Conservation (phyloP, 352 stramenopile species). For the Paralagenidium karlingii region DNA sequence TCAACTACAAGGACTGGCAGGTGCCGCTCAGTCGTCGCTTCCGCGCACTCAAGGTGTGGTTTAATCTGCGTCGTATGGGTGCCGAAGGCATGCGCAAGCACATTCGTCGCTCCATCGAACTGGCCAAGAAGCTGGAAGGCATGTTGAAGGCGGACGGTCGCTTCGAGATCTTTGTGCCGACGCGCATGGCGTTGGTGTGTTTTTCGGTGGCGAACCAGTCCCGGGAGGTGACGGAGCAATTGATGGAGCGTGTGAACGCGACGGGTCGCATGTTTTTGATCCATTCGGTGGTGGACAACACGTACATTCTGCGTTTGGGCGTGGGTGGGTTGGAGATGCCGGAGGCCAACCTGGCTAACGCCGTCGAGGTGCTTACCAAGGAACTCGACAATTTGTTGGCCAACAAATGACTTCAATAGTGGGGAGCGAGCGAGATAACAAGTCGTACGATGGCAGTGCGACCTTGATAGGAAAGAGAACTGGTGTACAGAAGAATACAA, state of each 20-base stretch:
- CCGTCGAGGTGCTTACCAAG: slow-evolving; percentile 17
- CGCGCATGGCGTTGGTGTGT: slow-evolving; percentile 46
- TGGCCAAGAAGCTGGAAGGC: slow-evolving; percentile 27
- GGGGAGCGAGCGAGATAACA: too few species aligned
- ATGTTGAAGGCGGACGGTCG: slow-evolving; percentile 22
- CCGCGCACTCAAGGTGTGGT: slow-evolving; percentile 57
- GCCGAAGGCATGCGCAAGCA: slow-evolving; percentile 31
- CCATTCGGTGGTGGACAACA: slow-evolving; percentile 42
- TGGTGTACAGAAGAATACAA: too few species aligned
- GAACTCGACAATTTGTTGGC: too few species aligned
- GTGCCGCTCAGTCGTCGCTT: slow-evolving; percentile 58
- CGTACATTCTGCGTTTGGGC: slow-evolving; percentile 37
- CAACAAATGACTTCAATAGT: too few species aligned
- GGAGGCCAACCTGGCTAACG: slow-evolving; percentile 29
- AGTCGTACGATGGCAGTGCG: too few species aligned
- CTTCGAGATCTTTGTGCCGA: slow-evolving; percentile 35
- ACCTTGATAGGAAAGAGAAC: too few species aligned
- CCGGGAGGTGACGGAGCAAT: slow-evolving; percentile 24
- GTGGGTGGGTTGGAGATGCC: slow-evolving; percentile 32
- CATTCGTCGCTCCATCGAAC: slow-evolving; percentile 29
- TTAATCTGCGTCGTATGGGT: slow-evolving; percentile 53
- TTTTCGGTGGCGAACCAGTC: slow-evolving; percentile 36
- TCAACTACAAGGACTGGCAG: slow-evolving; percentile 70
- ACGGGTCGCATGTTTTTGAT: slow-evolving; percentile 47
- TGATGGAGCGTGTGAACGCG: slow-evolving; percentile 43